A percentile compares a stretch with the other conserved stretches of the same genome.
These are phyloP conservation scores for Ophiobolus disseminans DNA, from an alignment of 2,329 filamentous ascomycete species.

Conservation along the genomic window DNA sequence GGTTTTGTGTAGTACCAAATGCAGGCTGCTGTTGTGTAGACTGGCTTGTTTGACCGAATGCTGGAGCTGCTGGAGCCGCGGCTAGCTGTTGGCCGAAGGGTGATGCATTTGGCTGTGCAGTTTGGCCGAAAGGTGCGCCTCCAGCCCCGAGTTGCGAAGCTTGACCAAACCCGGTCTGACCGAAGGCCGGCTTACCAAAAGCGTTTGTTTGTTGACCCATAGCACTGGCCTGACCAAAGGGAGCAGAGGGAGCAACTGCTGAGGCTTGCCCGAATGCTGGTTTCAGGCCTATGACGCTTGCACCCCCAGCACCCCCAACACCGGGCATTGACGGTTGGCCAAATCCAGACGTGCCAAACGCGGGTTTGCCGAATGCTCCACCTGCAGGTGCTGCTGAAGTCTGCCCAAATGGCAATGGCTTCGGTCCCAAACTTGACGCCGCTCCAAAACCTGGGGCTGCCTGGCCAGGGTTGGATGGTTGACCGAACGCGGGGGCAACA, in stretches of 20 bases:
- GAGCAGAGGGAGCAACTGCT: constrained; percentile 32
- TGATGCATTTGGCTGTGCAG: constrained; percentile 41
- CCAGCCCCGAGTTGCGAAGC: constrained; percentile 47
- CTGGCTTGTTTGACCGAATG: constrained; percentile 11
- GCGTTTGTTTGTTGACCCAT: constrained; percentile 37
- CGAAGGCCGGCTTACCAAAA: constrained; percentile 53
- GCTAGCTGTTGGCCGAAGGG: constrained; percentile 40
- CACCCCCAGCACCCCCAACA: constrained; percentile 27
- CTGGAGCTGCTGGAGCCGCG: constrained; percentile 41
- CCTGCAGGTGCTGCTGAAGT: constrained; percentile 34
- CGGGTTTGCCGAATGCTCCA: constrained; percentile 52
- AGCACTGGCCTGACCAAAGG: constrained; percentile 42
- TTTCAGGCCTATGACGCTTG: constrained; percentile 20
- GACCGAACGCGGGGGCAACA: constrained; percentile 48
- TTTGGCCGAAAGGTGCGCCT: constrained; percentile 40
- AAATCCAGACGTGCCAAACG: constrained; percentile 40
- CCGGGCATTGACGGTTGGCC: constrained; percentile 49
- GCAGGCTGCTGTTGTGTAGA: neutral
- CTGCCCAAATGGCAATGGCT: constrained; percentile 41
- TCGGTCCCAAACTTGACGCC: constrained; percentile 36
- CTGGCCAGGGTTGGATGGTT: constrained; percentile 42
- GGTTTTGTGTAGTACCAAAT: constrained; percentile 18
- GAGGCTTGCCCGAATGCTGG: constrained; percentile 47
- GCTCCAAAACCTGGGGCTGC: constrained; percentile 50
- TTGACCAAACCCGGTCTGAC: constrained; percentile 52